These are phyloP conservation scores for Oldenlandia corymbosa DNA, from an alignment of 257 asterid genomes.

Conservation along the genomic window DNA sequence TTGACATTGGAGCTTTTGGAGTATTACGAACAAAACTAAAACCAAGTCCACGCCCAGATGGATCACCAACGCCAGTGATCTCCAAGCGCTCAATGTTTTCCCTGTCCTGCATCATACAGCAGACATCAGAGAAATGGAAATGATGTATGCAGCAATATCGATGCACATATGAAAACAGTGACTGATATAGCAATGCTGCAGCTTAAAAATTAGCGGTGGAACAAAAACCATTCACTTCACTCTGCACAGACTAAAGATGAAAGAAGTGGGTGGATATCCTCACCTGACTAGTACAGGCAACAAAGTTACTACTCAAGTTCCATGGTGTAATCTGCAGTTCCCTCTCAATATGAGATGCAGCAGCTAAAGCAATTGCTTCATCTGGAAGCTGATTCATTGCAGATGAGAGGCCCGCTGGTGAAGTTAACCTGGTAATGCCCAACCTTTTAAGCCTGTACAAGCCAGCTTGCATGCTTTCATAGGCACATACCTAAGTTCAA, in stretches of 20 bases:
- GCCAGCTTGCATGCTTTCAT: conserved; percentile 99
- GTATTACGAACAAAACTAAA: conserved; percentile 89
- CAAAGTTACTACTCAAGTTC: conserved; percentile 92
- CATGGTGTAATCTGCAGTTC: conserved; percentile 98
- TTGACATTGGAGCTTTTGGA: conserved; percentile 84
- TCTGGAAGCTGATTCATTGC: conserved; percentile 99
- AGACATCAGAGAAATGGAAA: conserved; percentile 3
- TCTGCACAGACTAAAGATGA: not conserved
- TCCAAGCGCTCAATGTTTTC: conserved; percentile 95
- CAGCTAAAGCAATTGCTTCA: conserved; percentile 98
- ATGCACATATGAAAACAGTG: not conserved
- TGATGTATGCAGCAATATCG: conserved; percentile 2
- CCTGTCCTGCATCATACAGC: conserved; percentile 55
- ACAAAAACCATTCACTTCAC: not conserved
- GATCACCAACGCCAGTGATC: conserved; percentile 98
- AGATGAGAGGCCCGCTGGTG: conserved; percentile 77
- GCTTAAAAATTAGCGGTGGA: not conserved
- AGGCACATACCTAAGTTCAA: conserved; percentile 72
- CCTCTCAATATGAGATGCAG: conserved; percentile 98
- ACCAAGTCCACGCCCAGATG: conserved; percentile 98
- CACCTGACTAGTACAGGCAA: conserved; percentile 93
- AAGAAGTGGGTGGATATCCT: conserved; percentile 11
- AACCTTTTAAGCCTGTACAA: conserved; percentile 79
- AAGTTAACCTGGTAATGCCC: conserved; percentile 80
- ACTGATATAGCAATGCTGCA: not conserved